Base-by-base conservation (phyloP, 2,329 filamentous ascomycete species). In the Trichoderma endophyticum region DNA sequence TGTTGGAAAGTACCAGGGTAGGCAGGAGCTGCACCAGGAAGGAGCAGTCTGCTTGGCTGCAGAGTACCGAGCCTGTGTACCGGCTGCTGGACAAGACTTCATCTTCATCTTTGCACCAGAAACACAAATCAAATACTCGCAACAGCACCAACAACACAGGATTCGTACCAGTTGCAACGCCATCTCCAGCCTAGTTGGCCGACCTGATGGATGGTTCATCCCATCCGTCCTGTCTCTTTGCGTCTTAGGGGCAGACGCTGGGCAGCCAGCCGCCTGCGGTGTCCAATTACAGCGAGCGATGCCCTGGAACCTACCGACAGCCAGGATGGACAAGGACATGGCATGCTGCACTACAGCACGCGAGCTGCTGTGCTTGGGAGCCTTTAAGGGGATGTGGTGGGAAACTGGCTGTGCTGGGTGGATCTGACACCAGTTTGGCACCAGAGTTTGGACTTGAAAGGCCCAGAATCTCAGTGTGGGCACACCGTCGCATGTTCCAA, bases 351-450 rank as follows among this genome's bases (percentile, higher is more conserved):
- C 59, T 61, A 73, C 71, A 75, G 71, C 74, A 75, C 70, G 71
- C 75, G 73, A 73, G 68, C 73, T 76, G 77, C 75, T 77, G 76
- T 71, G 73, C 73, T n/a, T 39, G 34, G 24, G n/a, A 36, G 32
- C 59, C 69, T 71, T 54, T 65, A 48, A 43, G 69, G 61, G 59
- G 26, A 60, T 34, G 30, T n/a, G 28, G 36, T 43, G 32, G 34
- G 59, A 57, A 18, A 14, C 30, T 28, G 60, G 66, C 66, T 67
- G 66, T 70, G 71, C 51, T 70, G 67, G 59, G 66, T 72, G 71
- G 71, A 64, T 51, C 71, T 69, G 57, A 57, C 60, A 57, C 59
- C 57, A 66, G 67, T 57, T 63, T 67, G 64, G 64, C 54, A 54
- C 32, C 28, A 57, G 26, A 51, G 65, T 62, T 60, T 71, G 66